Base-by-base conservation (phyloP, 1,284 basidiomycete species). In the Sanghuangporus sanghuang region DNA sequence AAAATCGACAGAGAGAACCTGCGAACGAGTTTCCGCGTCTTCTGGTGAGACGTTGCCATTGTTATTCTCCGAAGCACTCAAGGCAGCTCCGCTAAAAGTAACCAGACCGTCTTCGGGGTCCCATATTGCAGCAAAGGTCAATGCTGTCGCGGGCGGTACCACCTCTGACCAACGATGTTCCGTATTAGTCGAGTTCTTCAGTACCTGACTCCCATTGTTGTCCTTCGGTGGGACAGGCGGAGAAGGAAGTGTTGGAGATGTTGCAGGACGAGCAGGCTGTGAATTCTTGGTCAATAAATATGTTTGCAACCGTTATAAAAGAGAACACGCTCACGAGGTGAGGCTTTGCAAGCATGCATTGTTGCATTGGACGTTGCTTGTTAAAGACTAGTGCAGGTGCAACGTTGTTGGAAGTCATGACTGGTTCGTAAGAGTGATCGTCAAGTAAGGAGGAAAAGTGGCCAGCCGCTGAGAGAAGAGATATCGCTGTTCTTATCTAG, bases 41-140 rank as follows among this genome's bases (percentile, higher is more conserved):
- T 55, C 54, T 40, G 64, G 61, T 11, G 60, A 53, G 32, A 35
- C 32, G 16, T 36, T 42, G 48, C 58, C 44, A 36, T 53, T 14
- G 16, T 23, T 32, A n/a, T 58, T 36, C 42, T 65, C 53, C 27
- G 64, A 61, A 36, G 62, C n/a, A n/a, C 38, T 63, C 9, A 84
- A 76, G 52, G 75, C 72, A 36, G 79, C 77, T 21, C 79, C 79
- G 1, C 82, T 82, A 72, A 85, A 85, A 27, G 80, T 79, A 66
- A 84, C 77, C 69, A 85, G 78, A 32, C 82, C 84, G 11, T 84
- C 80, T 1, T 80, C 77, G 3, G 80, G 78, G 66, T 85, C 83
- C 80, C 81, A 85, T 46, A 85, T 72, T 6, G 83, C 83, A 5
- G 82, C 83, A 67, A 85, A 85, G 8, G 80, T 83, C 66, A 85